Evolutionary conservation across 768 basidiomycete species (phyloP).

Genomic region (Gloeopeniophorella convolvens): DNA sequence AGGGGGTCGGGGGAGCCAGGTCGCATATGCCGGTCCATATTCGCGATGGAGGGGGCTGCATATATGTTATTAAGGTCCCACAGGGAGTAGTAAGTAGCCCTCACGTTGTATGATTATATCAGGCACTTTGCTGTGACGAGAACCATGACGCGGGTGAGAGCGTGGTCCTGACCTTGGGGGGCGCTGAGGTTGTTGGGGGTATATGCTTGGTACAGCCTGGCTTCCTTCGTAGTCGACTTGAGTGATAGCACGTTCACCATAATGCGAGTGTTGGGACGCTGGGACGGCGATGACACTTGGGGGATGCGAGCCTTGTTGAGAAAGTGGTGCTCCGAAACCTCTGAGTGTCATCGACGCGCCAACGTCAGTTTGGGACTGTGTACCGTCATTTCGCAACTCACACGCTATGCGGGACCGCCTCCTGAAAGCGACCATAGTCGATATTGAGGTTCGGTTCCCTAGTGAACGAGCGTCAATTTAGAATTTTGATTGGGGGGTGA

Average conservation of each 20-base stretch:
- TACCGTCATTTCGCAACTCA: neutral
- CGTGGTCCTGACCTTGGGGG: conserved; percentile 2
- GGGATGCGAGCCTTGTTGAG: no score
- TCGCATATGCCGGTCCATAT: neutral
- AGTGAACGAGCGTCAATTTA: neutral
- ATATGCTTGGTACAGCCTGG: conserved; percentile 6
- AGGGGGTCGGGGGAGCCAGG: conserved; percentile 13
- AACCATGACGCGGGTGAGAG: conserved; percentile 6
- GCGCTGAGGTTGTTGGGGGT: neutral
- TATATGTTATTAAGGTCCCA: neutral
- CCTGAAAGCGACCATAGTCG: conserved; percentile 19
- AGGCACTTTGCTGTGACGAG: conserved; percentile 11
- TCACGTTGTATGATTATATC: conserved; percentile 14
- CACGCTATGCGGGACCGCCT: conserved; percentile 7
- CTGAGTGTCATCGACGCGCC: neutral
- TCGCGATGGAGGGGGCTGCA: conserved; percentile 10
- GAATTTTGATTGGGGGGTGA: neutral
- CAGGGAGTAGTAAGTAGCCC: neutral
- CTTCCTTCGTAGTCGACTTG: conserved; percentile 11
- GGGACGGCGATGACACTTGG: conserved; percentile 4
- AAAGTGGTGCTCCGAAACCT: neutral
- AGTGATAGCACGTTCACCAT: conserved; percentile 16
- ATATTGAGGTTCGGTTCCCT: conserved; percentile 16
- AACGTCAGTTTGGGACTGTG: neutral
- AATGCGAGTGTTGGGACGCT: conserved; percentile 8